Percentiles rank a stretch among this genome's conserved stretches.
Conservation (phyloP, 2,329 filamentous ascomycete species). For the Colletotrichum navitas region DNA sequence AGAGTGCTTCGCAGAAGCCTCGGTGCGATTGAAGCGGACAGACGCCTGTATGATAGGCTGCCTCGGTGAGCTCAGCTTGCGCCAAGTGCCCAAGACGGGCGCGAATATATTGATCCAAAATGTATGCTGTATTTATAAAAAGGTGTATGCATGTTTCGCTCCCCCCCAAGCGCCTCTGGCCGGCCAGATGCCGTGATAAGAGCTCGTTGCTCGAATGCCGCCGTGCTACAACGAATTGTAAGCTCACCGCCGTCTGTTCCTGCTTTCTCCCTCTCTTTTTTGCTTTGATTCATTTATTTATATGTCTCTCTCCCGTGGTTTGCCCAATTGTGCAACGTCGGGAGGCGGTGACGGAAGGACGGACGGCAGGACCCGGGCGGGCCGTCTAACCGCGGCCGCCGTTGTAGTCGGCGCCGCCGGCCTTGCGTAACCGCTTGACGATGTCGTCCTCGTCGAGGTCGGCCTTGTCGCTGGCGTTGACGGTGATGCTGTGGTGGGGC, state of each 20-base stretch:
- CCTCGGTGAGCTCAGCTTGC: slow-evolving; percentile 31
- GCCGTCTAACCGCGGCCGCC: slow-evolving; percentile 68
- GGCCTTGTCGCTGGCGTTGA: slow-evolving; percentile 70
- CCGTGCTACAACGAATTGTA: slow-evolving; percentile 2
- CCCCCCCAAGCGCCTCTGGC: slow-evolving; percentile 37
- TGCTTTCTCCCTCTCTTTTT: neutral
- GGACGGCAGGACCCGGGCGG: neutral
- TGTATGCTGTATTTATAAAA: slow-evolving; percentile 37
- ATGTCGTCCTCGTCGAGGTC: slow-evolving; percentile 74
- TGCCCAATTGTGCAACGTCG: neutral
- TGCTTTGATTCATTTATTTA: neutral
- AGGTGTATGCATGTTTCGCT: slow-evolving; percentile 32
- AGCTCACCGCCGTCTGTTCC: neutral
- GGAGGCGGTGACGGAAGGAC: neutral
- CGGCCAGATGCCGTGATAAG: slow-evolving; percentile 38
- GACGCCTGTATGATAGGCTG: neutral
- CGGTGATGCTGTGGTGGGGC: slow-evolving; percentile 73
- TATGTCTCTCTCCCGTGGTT: neutral
- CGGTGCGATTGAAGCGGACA: neutral
- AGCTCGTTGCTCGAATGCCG: slow-evolving; percentile 33
- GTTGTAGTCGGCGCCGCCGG: slow-evolving; percentile 79
- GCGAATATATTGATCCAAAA: slow-evolving; percentile 31
- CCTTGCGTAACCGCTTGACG: slow-evolving; percentile 71
- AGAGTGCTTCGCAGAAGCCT: neutral
- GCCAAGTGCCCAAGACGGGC: slow-evolving; percentile 22